phyloP scores from a whole-genome alignment of 1,139 yeast species.

The Diutina scorzettiae region DNA sequence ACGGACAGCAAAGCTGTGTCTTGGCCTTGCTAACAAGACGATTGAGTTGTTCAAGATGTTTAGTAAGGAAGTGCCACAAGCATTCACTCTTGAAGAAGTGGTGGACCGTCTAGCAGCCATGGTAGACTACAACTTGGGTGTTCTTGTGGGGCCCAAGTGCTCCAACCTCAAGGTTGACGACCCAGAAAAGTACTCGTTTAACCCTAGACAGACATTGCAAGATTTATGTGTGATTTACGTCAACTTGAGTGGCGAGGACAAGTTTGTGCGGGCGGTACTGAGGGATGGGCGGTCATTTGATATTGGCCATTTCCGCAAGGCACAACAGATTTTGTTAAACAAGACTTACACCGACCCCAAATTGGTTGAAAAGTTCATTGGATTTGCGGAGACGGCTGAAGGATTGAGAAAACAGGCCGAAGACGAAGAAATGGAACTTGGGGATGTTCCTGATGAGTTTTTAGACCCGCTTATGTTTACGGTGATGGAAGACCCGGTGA shows the following conservation, averaged over 20 bases:
- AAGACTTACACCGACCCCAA: slow-evolving; percentile 41
- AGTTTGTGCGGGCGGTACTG: slow-evolving; percentile 71
- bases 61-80: slow-evolving; percentile 76
- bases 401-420: slow-evolving; percentile 49
- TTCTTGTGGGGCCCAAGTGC: slow-evolving; percentile 91
- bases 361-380: slow-evolving; percentile 37
- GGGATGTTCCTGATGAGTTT: slow-evolving; percentile 93
- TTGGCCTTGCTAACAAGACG: slow-evolving; percentile 77
- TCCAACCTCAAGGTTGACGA: slow-evolving; percentile 73
- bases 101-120: slow-evolving; percentile 91
- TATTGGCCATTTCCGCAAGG: slow-evolving; percentile 53
- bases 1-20: slow-evolving; percentile 66
- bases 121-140: slow-evolving; percentile 84
- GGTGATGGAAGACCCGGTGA: slow-evolving; percentile 91
- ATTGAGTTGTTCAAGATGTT: slow-evolving; percentile 68
- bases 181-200: slow-evolving; percentile 76
- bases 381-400: slow-evolving; percentile 57
- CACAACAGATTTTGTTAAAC: slow-evolving; percentile 51
- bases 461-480: slow-evolving; percentile 95
- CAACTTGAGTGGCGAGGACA: slow-evolving; percentile 51
- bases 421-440: slow-evolving; percentile 76
- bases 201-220: slow-evolving; percentile 61
- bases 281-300: slow-evolving; percentile 84
- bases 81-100: slow-evolving; percentile 80
- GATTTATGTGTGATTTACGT: slow-evolving; percentile 66